phyloP scores from a whole-genome alignment of 2,329 filamentous ascomycete genomes.

The Aureobasidium mangrovei region DNA sequence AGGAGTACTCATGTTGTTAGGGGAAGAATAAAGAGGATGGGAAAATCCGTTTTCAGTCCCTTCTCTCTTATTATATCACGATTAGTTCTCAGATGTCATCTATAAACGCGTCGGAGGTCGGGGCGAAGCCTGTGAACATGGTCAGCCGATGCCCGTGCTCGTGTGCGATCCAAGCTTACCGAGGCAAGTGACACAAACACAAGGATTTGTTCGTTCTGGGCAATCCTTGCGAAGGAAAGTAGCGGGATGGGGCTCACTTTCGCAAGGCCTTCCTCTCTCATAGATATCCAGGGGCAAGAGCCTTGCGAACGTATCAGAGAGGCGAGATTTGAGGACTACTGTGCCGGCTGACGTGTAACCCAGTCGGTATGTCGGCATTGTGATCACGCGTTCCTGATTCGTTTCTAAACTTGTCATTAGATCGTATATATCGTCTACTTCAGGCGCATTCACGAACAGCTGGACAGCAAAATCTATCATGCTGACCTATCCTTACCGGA shows the following conservation, averaged over 20 bases:
- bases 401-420: not conserved
- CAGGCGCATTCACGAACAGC: not conserved
- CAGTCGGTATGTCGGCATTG: not conserved
- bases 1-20: conserved; percentile 26
- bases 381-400: not conserved
- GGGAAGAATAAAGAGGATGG: not conserved
- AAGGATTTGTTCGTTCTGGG: not conserved
- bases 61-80: conserved; percentile 4
- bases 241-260: not conserved
- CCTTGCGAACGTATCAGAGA: not conserved
- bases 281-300: not conserved
- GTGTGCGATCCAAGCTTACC: not conserved
- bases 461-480: not conserved
- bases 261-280: not conserved
- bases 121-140: not conserved
- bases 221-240: not conserved
- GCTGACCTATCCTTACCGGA: not conserved
- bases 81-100: not conserved
- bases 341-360: not conserved
- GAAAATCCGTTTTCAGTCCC: not conserved
- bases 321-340: not conserved
- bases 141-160: conserved; percentile 5
- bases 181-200: not conserved
- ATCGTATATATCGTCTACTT: not conserved
- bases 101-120: not conserved